phyloP scores from a whole-genome alignment of 176 grass and related monocot genomes.

The Calamus simplicifolius region DNA sequence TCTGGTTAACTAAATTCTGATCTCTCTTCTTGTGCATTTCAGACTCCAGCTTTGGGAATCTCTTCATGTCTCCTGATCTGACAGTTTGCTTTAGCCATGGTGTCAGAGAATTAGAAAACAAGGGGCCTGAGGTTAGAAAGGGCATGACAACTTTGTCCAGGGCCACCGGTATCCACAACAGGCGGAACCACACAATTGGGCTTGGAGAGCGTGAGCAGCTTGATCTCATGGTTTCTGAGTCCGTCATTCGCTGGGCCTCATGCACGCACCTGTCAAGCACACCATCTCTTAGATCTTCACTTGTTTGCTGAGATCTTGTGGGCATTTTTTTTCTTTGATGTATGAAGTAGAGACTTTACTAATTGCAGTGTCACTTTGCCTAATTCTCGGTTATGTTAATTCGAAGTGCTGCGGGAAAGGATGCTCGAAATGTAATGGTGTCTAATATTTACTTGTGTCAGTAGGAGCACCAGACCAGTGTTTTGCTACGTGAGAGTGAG shows the following conservation, averaged over 20 bases:
- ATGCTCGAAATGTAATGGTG: too few species aligned
- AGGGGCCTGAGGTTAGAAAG: slow-evolving; percentile 8
- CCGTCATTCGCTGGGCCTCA: slow-evolving; percentile 85
- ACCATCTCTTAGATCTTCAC: slow-evolving; percentile 64
- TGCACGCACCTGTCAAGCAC: slow-evolving; percentile 66
- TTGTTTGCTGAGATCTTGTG: slow-evolving; percentile 54
- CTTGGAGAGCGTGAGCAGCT: slow-evolving; percentile 52
- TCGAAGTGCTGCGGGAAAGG: too few species aligned
- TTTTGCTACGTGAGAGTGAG: too few species aligned
- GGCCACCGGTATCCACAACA: slow-evolving; percentile 19
- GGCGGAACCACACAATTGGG: slow-evolving; percentile 75
- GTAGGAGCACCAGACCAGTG: too few species aligned
- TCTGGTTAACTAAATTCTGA: not conserved
- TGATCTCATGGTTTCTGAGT: slow-evolving; percentile 60
- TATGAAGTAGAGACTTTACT: too few species aligned
- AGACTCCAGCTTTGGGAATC: slow-evolving; percentile 2
- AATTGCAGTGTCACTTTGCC: too few species aligned
- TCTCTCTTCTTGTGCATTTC: not conserved
- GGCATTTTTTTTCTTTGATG: too few species aligned
- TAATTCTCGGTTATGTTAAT: too few species aligned
- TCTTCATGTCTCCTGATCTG: slow-evolving; percentile 1
- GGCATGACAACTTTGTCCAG: slow-evolving; percentile 3
- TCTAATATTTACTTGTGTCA: too few species aligned
- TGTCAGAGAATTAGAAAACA: slow-evolving; percentile 4
- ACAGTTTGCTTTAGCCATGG: slow-evolving; percentile 1